Conservation (phyloP, 2,329 filamentous ascomycete species). For the Lecanosticta acicola region DNA sequence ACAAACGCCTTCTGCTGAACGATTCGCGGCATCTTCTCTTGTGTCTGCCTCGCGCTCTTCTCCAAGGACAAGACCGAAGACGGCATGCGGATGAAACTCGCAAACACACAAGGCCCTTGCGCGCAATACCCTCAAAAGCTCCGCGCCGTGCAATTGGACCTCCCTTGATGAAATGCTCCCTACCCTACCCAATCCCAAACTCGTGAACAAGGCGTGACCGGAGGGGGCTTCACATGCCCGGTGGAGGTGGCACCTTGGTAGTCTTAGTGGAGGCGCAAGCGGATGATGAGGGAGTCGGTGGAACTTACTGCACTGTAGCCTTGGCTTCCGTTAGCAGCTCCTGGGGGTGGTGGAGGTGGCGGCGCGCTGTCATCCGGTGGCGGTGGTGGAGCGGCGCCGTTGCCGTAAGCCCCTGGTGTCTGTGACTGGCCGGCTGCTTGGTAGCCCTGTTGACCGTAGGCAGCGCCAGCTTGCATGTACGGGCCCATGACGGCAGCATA, state of each 20-base stretch:
- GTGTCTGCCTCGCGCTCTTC: too few relatives aligned
- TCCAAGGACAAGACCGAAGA: too few relatives aligned
- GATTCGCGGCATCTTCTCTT: too few relatives aligned
- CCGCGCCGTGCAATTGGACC: too few relatives aligned
- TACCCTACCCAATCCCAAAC: not conserved
- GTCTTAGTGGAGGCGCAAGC: not conserved
- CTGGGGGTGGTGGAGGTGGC: conserved; percentile 11
- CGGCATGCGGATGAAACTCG: too few relatives aligned
- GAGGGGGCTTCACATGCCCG: not conserved
- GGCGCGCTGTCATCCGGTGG: conserved; percentile 5
- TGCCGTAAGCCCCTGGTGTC: conserved; percentile 2
- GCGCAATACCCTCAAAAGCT: too few relatives aligned
- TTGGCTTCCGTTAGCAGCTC: not conserved
- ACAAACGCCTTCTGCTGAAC: too few relatives aligned
- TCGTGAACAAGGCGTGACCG: not conserved
- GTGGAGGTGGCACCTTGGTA: conserved; percentile 1
- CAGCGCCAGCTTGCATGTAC: conserved; percentile 16
- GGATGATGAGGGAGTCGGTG: not conserved
- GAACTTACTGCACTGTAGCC: conserved; percentile 10
- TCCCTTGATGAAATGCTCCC: not conserved
- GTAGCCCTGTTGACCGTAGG: conserved; percentile 7
- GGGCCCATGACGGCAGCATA: conserved; percentile 38
- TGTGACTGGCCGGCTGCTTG: conserved; percentile 5
- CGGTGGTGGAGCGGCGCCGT: conserved; percentile 8
- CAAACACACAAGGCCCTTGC: too few relatives aligned